Evolutionary conservation across 2,329 filamentous ascomycete species (phyloP), one percentile per base, ranked within the genome.

Genomic region (Curvularia lunata): DNA sequence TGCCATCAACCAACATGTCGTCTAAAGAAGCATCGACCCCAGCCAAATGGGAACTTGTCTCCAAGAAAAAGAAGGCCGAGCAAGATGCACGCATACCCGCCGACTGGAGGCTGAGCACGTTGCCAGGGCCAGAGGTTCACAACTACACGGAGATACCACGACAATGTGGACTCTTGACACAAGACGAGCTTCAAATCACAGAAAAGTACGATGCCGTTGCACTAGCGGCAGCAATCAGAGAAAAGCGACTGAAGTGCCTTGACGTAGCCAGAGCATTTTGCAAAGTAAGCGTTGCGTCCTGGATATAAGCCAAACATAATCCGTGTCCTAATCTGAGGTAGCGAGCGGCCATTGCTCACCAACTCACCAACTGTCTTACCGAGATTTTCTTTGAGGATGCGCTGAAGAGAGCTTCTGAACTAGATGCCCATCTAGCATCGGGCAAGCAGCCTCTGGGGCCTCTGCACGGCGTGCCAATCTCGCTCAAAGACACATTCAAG

Each of bases 171-270:
- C 68, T 88, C 5, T 74, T 88, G 23, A 80, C 70, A 1, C n/a
- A 71, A 0, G 68, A 78, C 5, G 85, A 88, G 59, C 68, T 87
- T 19, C 70, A 75, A 0, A 85, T 88, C 48, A 88, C 85, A 0
- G 84, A 86, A 61, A 66, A 78, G 0, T 83, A 82, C 60, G 81
- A 85, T 69, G 80, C 80, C 8, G 77, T 76, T 5, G 70, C 64
- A 13, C 62, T 82, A 46, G 69, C 76, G 1, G 63, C 73, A 21
- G 74, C 71, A 5, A 74, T 82, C 16, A 63, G 71, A 21, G 66
- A 58, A 5, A 71, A 73, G 13, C 65, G 67, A 48, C 52, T 80
- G 13, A 78, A 65, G 28, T 75, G 75, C 52, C 61, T 76, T 1
- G 73, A 78, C 60, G 78, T 80, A 5, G 67, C 70, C 4, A 70